Base-by-base conservation (phyloP, 768 basidiomycete species). In the Suillus clintonianus region DNA sequence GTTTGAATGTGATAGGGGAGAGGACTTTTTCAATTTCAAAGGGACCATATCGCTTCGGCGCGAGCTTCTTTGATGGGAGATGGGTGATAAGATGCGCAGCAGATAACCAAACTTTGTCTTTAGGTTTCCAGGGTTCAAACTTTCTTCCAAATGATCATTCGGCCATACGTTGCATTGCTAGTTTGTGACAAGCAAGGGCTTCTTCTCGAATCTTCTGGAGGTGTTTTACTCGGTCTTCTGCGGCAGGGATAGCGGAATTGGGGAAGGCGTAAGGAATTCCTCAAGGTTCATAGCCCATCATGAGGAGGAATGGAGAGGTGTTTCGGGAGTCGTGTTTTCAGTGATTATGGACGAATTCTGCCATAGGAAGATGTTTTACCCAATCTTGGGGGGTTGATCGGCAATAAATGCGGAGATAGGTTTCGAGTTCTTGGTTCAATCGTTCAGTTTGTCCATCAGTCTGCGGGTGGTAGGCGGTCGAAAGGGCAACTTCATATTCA, bases 401-500 rank as follows among this genome's bases (percentile, higher is more conserved):
- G 19, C 19, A 27, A 6, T 37, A 19, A 15, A 41, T 41, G 9
- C 9, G 17, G 17, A 41, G 39, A 4, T 59, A 59, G 3, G 34
- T 37, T 59, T 59, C 39, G 0, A 59, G 17, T 27, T 59, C 57
- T 17, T 59, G 57, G 37, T 59, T 59, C 9, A 59, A 8, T 0
- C 9, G 39, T 43, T 82, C 80, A 0, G 77, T 80, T 0, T 73
- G 64, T 0, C 80, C 79, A 63, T 82, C 79, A 0, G 80, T 79
- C 62, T 83, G 71, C 3, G 81, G 81, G 62, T 83, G 81, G 60
- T 74, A 82, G 0, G 79, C 66, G 0, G 76, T 77, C 0, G 78
- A 80, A 72, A 83, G 61, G 10, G 65, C 58, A 0, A 62, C 69
- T 61, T 67, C 59, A 5, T 66, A 69, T 17, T 63, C 69, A 11